Percentiles rank a stretch among this genome's conserved stretches.
phyloP scores from a whole-genome alignment of 495 filamentous ascomycete genomes.

The Hyaloscypha bicolor region DNA sequence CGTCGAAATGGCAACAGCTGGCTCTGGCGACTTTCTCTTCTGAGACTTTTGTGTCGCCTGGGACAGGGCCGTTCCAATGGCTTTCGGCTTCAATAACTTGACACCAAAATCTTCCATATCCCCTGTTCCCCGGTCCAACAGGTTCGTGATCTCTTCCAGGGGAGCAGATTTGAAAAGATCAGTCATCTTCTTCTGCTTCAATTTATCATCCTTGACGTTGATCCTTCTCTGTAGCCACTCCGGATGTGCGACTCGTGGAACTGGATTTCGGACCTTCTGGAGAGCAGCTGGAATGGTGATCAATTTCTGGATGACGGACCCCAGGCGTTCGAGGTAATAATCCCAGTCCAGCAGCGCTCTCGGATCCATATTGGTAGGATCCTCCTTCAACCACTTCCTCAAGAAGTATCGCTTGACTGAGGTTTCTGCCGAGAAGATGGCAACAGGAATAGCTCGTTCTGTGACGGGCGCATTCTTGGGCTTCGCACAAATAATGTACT shows the following conservation, averaged over 20 bases:
- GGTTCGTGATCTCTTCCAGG: conserved; percentile 72
- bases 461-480: conserved; percentile 91
- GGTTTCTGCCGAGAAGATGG: conserved; percentile 94
- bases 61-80: conserved; percentile 58
- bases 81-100: conserved; percentile 64
- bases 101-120: conserved; percentile 89
- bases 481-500: conserved; percentile 92
- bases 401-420: conserved; percentile 86
- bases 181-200: conserved; percentile 98
- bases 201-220: conserved; percentile 90
- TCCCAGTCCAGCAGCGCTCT: conserved; percentile 89
- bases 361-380: conserved; percentile 91
- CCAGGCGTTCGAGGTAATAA: conserved; percentile 93
- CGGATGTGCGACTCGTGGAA: conserved; percentile 89
- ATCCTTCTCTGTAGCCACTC: conserved; percentile 96
- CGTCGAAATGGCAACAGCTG: conserved; percentile 54
- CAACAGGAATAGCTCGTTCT: conserved; percentile 89
- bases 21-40: conserved; percentile 81
- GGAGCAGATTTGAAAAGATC: conserved; percentile 85
- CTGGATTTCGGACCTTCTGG: conserved; percentile 92
- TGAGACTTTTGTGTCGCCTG: conserved; percentile 59
- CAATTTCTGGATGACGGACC: conserved; percentile 95
- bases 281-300: conserved; percentile 97
- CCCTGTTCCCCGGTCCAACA: conserved; percentile 55
- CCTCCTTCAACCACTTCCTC: conserved; percentile 93